A percentile compares a stretch with the other conserved stretches of the same genome.
phyloP scores from a whole-genome alignment of 441 rosid genomes.

The Corymbia citriodora region DNA sequence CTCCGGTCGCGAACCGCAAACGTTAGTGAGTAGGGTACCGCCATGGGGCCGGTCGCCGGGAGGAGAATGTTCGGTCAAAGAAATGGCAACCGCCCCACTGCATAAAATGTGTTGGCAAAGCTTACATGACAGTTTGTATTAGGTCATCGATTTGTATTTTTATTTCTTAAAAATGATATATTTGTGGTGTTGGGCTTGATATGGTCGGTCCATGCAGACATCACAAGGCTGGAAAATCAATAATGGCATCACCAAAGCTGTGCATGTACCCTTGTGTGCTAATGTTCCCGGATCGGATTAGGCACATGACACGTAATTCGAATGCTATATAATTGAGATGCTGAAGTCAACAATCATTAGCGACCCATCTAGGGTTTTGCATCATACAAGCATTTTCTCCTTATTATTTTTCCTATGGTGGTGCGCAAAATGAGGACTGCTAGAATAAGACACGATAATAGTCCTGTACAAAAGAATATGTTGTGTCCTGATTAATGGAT shows the following conservation, averaged over 20 bases:
- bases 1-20: neutral
- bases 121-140: neutral
- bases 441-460: neutral
- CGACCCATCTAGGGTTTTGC: neutral
- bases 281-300: neutral
- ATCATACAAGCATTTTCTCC: neutral
- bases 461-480: neutral
- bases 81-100: neutral
- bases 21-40: neutral
- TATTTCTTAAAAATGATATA: neutral
- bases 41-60: accelerated
- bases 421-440: neutral
- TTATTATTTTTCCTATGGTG: neutral
- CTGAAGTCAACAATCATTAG: neutral
- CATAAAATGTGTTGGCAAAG: neutral
- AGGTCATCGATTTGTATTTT: neutral
- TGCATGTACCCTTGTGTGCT: neutral
- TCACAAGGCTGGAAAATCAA: neutral
- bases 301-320: no score
- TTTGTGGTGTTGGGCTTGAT: neutral
- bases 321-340: neutral
- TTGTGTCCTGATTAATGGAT: neutral
- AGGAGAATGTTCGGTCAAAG: neutral
- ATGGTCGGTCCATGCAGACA: neutral
- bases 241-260: neutral